phyloP scores from a whole-genome alignment of 2,329 filamentous ascomycete genomes.

The Clathrospora elynae region DNA sequence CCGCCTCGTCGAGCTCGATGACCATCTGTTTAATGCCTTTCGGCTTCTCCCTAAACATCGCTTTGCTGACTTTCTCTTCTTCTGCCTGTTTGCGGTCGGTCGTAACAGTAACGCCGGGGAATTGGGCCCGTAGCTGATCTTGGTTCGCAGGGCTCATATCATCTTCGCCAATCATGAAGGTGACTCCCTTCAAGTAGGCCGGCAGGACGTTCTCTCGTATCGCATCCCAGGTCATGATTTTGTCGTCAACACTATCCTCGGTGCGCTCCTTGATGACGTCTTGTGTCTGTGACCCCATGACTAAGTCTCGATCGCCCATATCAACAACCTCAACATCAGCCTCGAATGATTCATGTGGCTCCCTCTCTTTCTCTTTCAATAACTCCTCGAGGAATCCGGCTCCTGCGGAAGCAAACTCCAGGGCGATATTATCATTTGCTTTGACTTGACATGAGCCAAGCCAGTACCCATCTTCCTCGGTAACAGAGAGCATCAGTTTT shows the following conservation, averaged over 20 bases:
- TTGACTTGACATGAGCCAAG: conserved; percentile 3
- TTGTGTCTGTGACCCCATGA: not conserved
- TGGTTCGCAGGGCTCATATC: conserved; percentile 2
- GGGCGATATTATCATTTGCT: not conserved
- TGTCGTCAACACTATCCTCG: not conserved
- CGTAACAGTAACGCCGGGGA: conserved; percentile 7
- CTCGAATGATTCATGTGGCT: not conserved
- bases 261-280: not conserved
- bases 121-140: conserved; percentile 4
- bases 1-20: conserved; percentile 11
- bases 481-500: not conserved
- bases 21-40: conserved; percentile 11
- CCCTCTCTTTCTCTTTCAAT: not conserved
- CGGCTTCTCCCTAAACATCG: conserved; percentile 3
- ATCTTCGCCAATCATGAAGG: conserved; percentile 7
- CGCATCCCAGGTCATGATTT: conserved; percentile 2
- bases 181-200: conserved; percentile 5
- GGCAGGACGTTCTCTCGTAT: conserved; percentile 4
- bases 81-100: not conserved
- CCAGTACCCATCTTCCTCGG: not conserved
- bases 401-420: conserved; percentile 1
- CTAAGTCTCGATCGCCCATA: not conserved
- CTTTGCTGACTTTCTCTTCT: not conserved
- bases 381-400: conserved; percentile 1
- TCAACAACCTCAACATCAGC: conserved; percentile 2